phyloP scores from a whole-genome alignment of 495 filamentous ascomycete species.

The Podospora fimiseda region DNA sequence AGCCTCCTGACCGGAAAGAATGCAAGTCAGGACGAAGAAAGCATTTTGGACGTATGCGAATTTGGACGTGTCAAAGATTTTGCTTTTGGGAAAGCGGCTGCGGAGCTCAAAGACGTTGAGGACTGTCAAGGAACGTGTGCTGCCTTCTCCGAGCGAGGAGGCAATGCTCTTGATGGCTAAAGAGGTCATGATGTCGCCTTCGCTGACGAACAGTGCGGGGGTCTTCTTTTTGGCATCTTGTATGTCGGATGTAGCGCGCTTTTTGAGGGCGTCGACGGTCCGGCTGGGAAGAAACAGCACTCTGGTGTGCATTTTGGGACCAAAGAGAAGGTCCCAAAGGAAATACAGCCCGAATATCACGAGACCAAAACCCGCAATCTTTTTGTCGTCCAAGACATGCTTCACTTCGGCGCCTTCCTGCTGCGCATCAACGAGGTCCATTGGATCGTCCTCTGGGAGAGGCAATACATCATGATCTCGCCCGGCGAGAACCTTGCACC shows the following conservation, averaged over 20 bases:
- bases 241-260: constrained; percentile 11
- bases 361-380: constrained; percentile 20
- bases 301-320: constrained; percentile 8
- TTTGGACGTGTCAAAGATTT: background rate
- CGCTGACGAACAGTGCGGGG: constrained; percentile 29
- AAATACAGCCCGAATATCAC: constrained; percentile 25
- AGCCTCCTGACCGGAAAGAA: background rate
- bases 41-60: constrained; percentile 21
- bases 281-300: constrained; percentile 10
- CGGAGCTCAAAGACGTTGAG: constrained; percentile 30
- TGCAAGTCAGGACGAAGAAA: background rate
- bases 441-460: constrained; percentile 28
- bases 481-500: constrained; percentile 34
- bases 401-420: constrained; percentile 11
- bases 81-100: constrained; percentile 10
- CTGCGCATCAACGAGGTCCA: constrained; percentile 11
- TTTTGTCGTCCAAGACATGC: constrained; percentile 17
- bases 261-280: background rate
- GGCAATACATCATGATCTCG: constrained; percentile 33
- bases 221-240: constrained; percentile 2
- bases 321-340: constrained; percentile 21
- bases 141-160: constrained; percentile 4
- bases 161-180: constrained; percentile 24
- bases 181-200: constrained; percentile 35
- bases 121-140: constrained; percentile 21